A percentile compares a stretch with the other conserved stretches of the same genome.
Conservation (phyloP, 2,329 filamentous ascomycete genomes). For the Trichoderma atrobrunneum region DNA sequence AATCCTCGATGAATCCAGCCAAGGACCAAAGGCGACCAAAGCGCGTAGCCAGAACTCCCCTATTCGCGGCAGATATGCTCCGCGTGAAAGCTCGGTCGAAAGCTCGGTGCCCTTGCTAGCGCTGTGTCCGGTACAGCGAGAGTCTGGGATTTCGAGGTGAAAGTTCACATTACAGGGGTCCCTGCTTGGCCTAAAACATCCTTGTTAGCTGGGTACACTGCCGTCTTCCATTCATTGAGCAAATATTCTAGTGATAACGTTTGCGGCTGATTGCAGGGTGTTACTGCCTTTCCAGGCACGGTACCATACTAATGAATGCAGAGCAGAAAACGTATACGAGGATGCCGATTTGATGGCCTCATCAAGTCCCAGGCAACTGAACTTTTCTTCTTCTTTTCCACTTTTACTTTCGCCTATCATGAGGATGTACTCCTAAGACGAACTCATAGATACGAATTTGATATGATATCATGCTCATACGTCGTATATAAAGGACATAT, state of each 20-base stretch:
- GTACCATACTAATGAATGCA: neutral
- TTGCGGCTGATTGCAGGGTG: neutral
- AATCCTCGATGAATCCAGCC: neutral
- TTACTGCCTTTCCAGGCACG: neutral
- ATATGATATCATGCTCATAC: neutral
- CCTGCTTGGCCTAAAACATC: neutral
- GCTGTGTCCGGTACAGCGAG: neutral
- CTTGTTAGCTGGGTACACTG: neutral
- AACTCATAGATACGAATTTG: neutral
- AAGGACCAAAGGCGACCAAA: neutral
- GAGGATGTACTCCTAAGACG: neutral
- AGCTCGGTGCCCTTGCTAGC: neutral
- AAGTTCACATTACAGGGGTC: neutral
- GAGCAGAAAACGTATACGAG: neutral
- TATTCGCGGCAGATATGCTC: neutral
- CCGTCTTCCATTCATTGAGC: neutral
- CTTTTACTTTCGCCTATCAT: neutral
- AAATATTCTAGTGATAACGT: neutral
- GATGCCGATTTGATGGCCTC: neutral
- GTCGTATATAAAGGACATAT: neutral
- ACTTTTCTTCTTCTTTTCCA: neutral
- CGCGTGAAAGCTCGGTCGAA: neutral
- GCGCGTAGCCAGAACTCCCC: neutral
- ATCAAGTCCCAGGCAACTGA: neutral
- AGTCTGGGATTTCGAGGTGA: neutral